Percentiles rank a stretch among this genome's conserved stretches.
phyloP scores from a whole-genome alignment of 768 basidiomycete genomes.

The Plicaturopsis crispa region DNA sequence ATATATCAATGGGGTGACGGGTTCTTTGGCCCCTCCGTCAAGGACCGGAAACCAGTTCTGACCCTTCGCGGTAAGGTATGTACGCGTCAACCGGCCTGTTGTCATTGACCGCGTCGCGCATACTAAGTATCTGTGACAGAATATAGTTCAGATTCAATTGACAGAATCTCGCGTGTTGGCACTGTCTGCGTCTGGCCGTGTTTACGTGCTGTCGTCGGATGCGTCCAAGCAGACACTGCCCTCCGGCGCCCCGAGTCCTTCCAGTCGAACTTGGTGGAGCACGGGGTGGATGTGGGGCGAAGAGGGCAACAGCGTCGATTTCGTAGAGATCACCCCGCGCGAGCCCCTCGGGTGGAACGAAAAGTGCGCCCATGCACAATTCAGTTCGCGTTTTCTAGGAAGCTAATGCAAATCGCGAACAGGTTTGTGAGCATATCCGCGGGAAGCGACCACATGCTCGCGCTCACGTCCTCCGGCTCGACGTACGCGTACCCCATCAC shows the following conservation, averaged over 20 bases:
- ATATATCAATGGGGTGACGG: slow-evolving; percentile 81
- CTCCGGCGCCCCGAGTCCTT: slow-evolving; percentile 29
- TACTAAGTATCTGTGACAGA: slow-evolving; percentile 29
- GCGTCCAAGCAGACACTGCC: slow-evolving; percentile 36
- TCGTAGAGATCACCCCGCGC: slow-evolving; percentile 52
- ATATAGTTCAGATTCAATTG: slow-evolving; percentile 57
- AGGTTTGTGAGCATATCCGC: slow-evolving; percentile 72
- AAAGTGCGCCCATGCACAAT: too few relatives aligned
- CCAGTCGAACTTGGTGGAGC: slow-evolving; percentile 53
- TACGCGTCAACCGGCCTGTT: slow-evolving; percentile 1
- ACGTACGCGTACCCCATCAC: slow-evolving; percentile 73
- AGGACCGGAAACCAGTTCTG: slow-evolving; percentile 31
- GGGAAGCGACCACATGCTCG: slow-evolving; percentile 68
- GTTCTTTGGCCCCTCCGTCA: slow-evolving; percentile 32
- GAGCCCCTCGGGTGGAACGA: slow-evolving; percentile 56
- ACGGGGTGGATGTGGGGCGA: slow-evolving; percentile 53
- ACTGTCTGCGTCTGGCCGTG: slow-evolving; percentile 66
- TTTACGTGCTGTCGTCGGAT: slow-evolving; percentile 61
- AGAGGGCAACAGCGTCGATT: slow-evolving; percentile 43
- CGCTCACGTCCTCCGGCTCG: slow-evolving; percentile 64
- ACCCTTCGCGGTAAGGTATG: slow-evolving; percentile 63
- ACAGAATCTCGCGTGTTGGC: slow-evolving; percentile 65
- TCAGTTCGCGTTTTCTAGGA: too few relatives aligned
- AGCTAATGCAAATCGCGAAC: too few relatives aligned
- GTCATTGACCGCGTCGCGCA: not conserved